A percentile compares a stretch with the other conserved stretches of the same genome.
These are phyloP conservation scores for Fraxinus sp. DNA, from an alignment of 305 asterid genomes.

Conservation along the genomic window DNA sequence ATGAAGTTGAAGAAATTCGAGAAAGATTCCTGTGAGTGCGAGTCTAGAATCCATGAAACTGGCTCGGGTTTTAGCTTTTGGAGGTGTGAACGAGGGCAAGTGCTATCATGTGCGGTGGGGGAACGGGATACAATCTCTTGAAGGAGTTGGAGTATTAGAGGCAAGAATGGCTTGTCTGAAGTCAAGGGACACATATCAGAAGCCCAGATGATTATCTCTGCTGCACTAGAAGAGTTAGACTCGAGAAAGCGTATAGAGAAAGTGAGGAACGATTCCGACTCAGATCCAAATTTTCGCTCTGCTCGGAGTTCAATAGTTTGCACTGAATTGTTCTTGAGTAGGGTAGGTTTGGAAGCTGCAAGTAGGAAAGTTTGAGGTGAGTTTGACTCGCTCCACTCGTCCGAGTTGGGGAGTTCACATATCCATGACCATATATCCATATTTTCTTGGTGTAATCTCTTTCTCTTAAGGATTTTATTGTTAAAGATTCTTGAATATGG, in stretches of 20 bases:
- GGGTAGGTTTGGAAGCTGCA: constrained; percentile 30
- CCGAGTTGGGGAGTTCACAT: constrained; percentile 60
- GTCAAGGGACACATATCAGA: constrained; percentile 54
- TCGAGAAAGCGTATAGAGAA: constrained; percentile 49
- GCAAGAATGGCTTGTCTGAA: constrained; percentile 65
- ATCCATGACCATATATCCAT: constrained; percentile 96
- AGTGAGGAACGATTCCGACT: constrained; percentile 37
- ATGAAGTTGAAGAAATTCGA: constrained; percentile 69
- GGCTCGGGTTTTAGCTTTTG: constrained; percentile 63
- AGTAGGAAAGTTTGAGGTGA: constrained; percentile 45
- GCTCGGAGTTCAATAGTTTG: constrained; percentile 53
- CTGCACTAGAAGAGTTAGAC: constrained; percentile 25
- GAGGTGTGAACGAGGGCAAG: constrained; percentile 70
- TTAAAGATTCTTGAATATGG: background rate
- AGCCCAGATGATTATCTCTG: constrained; percentile 49
- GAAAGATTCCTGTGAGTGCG: constrained; percentile 80
- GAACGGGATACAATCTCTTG: constrained; percentile 64
- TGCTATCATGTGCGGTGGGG: constrained; percentile 60
- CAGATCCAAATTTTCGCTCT: constrained; percentile 32
- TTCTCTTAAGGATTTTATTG: background rate
- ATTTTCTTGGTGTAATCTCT: constrained; percentile 1
- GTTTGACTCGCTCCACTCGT: constrained; percentile 36
- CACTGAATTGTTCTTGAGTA: constrained; percentile 7
- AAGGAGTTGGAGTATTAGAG: constrained; percentile 67
- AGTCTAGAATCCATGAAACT: constrained; percentile 66